phyloP scores from a whole-genome alignment of 2,329 filamentous ascomycete genomes.

The Penicillium nordicum region DNA sequence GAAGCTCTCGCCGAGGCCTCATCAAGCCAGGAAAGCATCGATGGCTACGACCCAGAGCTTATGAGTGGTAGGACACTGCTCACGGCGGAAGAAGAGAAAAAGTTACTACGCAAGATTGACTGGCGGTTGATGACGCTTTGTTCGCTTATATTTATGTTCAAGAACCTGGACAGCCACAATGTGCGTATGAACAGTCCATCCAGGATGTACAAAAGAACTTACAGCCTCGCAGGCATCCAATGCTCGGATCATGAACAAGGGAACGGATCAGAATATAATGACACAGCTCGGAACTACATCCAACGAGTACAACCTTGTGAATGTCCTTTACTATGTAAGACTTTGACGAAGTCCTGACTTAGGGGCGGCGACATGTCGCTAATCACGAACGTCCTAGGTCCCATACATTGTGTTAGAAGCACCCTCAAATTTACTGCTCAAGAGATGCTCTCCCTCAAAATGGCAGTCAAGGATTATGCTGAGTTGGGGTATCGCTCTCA shows the following conservation, averaged over 20 bases:
- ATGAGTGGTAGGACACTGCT: conserved; percentile 34
- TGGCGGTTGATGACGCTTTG: conserved; percentile 45
- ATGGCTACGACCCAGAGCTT: conserved; percentile 31
- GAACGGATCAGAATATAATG: conserved; percentile 28
- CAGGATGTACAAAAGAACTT: not conserved
- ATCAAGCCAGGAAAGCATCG: conserved; percentile 15
- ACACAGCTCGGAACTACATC: conserved; percentile 29
- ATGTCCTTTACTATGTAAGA: conserved; percentile 36
- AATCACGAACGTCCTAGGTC: conserved; percentile 9
- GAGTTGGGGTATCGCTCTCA: conserved; percentile 28
- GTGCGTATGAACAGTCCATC: conserved; percentile 10
- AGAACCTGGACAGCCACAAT: conserved; percentile 33
- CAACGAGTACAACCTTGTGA: conserved; percentile 35
- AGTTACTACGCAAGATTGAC: conserved; percentile 44
- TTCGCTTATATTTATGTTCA: conserved; percentile 31
- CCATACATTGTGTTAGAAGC: conserved; percentile 27
- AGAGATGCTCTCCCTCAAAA: conserved; percentile 29
- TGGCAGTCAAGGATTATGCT: conserved; percentile 34
- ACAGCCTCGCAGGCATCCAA: conserved; percentile 28
- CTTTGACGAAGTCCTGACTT: not conserved
- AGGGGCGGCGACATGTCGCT: not conserved
- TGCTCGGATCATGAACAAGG: conserved; percentile 37
- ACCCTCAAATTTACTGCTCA: conserved; percentile 30
- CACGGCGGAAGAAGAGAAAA: conserved; percentile 46
- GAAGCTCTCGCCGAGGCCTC: conserved; percentile 13